phyloP scores from a whole-genome alignment of 139 green algal genomes.

The Tetraselmis striata region DNA sequence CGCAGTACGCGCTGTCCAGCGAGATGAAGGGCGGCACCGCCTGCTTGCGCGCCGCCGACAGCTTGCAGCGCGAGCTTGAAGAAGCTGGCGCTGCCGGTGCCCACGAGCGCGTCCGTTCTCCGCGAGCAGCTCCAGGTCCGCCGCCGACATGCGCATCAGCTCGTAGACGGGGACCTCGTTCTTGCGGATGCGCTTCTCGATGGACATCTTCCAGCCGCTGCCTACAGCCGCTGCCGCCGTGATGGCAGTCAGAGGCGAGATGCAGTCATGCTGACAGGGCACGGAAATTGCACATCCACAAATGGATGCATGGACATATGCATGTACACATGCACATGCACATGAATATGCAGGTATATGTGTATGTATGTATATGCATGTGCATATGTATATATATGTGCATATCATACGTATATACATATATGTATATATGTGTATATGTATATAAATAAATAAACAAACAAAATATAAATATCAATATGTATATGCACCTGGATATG shows the following conservation, averaged over 20 bases:
- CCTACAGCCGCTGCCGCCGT: background rate
- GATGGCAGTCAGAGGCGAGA: background rate
- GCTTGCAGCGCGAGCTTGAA: background rate
- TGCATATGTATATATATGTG: background rate
- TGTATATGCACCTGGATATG: no score
- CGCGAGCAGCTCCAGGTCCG: background rate
- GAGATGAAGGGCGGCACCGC: background rate
- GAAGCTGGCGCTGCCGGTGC: background rate
- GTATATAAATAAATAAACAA: no score
- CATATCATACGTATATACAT: background rate
- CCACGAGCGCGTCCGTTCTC: background rate
- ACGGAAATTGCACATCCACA: background rate
- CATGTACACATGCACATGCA: background rate
- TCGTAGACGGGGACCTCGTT: background rate
- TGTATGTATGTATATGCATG: background rate
- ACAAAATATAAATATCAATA: no score
- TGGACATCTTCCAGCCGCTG: background rate
- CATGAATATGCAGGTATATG: no score
- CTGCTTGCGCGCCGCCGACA: background rate
- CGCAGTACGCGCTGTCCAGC: background rate
- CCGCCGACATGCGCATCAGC: background rate
- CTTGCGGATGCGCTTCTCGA: background rate
- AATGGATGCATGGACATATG: background rate
- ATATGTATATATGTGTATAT: no score
- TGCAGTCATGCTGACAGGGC: background rate